A percentile compares a stretch with the other conserved stretches of the same genome.
Conservation (phyloP, 1,139 yeast species). For the Fermentozyma sake region DNA sequence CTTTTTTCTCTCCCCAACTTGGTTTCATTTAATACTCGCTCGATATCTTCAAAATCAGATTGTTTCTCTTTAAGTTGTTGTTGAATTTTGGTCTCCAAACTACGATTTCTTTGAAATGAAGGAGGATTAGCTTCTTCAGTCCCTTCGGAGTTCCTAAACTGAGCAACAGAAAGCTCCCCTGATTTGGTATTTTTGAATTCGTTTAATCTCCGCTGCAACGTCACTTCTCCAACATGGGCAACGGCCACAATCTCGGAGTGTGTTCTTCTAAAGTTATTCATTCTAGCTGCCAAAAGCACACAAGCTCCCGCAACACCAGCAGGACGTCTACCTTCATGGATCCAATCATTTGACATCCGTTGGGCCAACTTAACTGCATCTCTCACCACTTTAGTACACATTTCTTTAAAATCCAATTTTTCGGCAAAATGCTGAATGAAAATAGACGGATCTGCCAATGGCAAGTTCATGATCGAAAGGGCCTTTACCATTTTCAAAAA, state of each 20-base stretch:
- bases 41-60: slow-evolving; percentile 26
- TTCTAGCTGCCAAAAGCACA: slow-evolving; percentile 84
- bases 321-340: slow-evolving; percentile 93
- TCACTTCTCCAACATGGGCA: slow-evolving; percentile 92
- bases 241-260: slow-evolving; percentile 93
- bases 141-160: slow-evolving; percentile 51
- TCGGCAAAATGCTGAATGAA: slow-evolving; percentile 94
- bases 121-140: slow-evolving; percentile 73
- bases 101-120: slow-evolving; percentile 55
- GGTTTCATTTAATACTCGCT: slow-evolving; percentile 32
- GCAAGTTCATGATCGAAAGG: slow-evolving; percentile 68
- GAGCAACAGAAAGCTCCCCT: slow-evolving; percentile 66
- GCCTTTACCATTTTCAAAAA: slow-evolving; percentile 85
- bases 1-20: slow-evolving; percentile 36
- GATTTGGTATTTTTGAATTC: slow-evolving; percentile 81
- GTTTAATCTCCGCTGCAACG: slow-evolving; percentile 81
- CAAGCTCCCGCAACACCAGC: slow-evolving; percentile 99
- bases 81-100: slow-evolving; percentile 17
- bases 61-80: slow-evolving; percentile 7
- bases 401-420: slow-evolving; percentile 69
- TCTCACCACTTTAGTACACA: slow-evolving; percentile 66
- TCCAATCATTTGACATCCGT: slow-evolving; percentile 94
- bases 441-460: slow-evolving; percentile 89
- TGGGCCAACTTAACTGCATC: slow-evolving; percentile 87
- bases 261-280: slow-evolving; percentile 90